A percentile compares a stretch with the other conserved stretches of the same genome.
Conservation (phyloP, 78 protist species). For the Bodo saltans region DNA sequence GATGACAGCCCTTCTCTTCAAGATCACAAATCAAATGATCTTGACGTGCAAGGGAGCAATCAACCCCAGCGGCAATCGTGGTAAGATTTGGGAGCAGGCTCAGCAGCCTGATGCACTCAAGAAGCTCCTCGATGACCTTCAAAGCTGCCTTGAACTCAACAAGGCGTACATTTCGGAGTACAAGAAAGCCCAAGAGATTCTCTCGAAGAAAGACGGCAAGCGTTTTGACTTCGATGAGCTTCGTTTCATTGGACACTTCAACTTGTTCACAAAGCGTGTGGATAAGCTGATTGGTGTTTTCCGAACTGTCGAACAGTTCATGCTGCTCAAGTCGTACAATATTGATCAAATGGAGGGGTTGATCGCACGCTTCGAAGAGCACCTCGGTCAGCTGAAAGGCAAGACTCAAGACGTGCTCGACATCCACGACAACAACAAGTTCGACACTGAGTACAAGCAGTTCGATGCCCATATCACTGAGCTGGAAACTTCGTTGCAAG, state of each 20-base stretch:
- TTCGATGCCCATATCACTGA: slow-evolving; percentile 45
- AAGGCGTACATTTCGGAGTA: slow-evolving; percentile 15
- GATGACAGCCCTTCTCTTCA: slow-evolving; percentile 71
- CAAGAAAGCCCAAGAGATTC: not conserved
- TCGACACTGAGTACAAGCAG: slow-evolving; percentile 62
- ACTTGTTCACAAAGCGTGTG: slow-evolving; percentile 63
- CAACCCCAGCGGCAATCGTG: not conserved
- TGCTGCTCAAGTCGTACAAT: slow-evolving; percentile 10
- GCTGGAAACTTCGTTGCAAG: slow-evolving; percentile 52
- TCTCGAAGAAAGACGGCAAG: slow-evolving; percentile 23
- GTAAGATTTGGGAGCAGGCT: slow-evolving; percentile 52
- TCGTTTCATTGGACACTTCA: slow-evolving; percentile 66
- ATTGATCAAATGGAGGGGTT: slow-evolving; percentile 55
- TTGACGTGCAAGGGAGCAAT: slow-evolving; percentile 45
- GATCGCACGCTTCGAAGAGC: slow-evolving; percentile 24
- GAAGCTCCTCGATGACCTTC: slow-evolving; percentile 13
- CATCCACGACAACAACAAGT: slow-evolving; percentile 26
- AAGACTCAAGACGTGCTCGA: slow-evolving; percentile 68
- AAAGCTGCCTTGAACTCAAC: slow-evolving; percentile 27
- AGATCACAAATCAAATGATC: slow-evolving; percentile 81
- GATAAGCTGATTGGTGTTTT: slow-evolving; percentile 59
- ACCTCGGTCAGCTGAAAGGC: slow-evolving; percentile 42
- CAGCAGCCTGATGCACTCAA: not conserved
- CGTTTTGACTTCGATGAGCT: slow-evolving; percentile 64
- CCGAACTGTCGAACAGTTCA: slow-evolving; percentile 53